phyloP scores from a whole-genome alignment of 129 eudicot genomes.

The Arctium lappa region DNA sequence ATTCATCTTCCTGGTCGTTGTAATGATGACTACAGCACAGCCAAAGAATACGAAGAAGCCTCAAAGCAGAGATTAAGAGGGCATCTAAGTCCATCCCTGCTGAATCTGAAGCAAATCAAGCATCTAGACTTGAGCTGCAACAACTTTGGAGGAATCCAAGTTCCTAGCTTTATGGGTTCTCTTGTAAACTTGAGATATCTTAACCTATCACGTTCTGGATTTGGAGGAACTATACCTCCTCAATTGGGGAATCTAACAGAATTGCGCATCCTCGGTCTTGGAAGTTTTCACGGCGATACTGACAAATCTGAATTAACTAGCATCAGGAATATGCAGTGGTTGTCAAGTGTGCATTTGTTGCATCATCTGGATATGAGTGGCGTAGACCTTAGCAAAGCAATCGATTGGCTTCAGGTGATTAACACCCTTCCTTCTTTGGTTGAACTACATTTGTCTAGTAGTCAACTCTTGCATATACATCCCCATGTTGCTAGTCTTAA shows the following conservation, averaged over 20 bases:
- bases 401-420: background rate
- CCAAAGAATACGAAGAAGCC: background rate
- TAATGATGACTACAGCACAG: background rate
- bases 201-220: constrained; percentile 20
- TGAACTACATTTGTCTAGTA: background rate
- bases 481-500: constrained; percentile 7
- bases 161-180: constrained; percentile 38
- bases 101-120: constrained; percentile 17
- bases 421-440: constrained; percentile 15
- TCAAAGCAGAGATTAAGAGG: constrained; percentile 7
- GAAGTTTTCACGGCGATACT: background rate
- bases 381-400: constrained; percentile 1
- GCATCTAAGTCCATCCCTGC: constrained; percentile 23
- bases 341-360: constrained; percentile 16
- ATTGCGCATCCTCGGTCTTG: constrained; percentile 24
- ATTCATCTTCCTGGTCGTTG: constrained; percentile 20
- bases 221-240: constrained; percentile 26
- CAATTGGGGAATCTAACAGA: constrained; percentile 27
- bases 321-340: constrained; percentile 11
- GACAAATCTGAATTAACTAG: background rate
- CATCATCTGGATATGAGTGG: constrained; percentile 19
- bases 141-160: background rate
- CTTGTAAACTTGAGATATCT: constrained; percentile 21
- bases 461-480: background rate
- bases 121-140: constrained; percentile 32